Evolutionary conservation across 805 yeast species (phyloP).

Genomic region (Danielia oregonensis): DNA sequence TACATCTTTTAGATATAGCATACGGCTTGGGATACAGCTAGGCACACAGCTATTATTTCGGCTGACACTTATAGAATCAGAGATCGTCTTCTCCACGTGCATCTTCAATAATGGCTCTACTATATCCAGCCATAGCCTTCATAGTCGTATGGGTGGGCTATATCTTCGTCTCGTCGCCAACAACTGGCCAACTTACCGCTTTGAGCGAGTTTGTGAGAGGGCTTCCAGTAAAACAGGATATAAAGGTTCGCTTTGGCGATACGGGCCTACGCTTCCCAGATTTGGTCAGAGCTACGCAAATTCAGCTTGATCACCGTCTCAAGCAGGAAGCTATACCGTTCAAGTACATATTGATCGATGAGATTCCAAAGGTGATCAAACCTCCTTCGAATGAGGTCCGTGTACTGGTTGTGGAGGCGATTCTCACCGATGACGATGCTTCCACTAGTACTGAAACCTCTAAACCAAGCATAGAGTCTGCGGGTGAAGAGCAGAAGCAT

Average conservation of each 20-base stretch:
- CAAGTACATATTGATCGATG: conserved; percentile 10
- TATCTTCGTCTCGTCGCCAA: no score
- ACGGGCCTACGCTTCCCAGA: conserved; percentile 62
- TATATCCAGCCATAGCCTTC: no score
- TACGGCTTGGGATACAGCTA: no score
- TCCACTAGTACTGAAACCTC: background rate
- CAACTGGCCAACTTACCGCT: background rate
- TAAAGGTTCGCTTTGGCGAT: conserved; percentile 28
- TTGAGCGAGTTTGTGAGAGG: conserved; percentile 3
- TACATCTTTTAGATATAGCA: no score
- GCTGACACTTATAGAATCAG: no score
- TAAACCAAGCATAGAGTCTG: no score
- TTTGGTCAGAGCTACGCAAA: conserved; percentile 46
- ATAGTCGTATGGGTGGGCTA: no score
- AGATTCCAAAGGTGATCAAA: conserved; percentile 8
- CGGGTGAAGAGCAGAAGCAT: background rate
- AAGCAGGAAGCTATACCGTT: conserved; percentile 5
- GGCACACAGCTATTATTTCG: no score
- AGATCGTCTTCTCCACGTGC: no score
- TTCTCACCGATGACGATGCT: background rate
- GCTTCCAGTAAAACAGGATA: conserved; percentile 17
- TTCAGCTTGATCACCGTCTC: conserved; percentile 26
- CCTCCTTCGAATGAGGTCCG: conserved; percentile 4
- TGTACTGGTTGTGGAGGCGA: background rate
- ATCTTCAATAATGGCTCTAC: no score